phyloP scores from a whole-genome alignment of 2,329 filamentous ascomycete species.

The Pseudocercospora vitis region DNA sequence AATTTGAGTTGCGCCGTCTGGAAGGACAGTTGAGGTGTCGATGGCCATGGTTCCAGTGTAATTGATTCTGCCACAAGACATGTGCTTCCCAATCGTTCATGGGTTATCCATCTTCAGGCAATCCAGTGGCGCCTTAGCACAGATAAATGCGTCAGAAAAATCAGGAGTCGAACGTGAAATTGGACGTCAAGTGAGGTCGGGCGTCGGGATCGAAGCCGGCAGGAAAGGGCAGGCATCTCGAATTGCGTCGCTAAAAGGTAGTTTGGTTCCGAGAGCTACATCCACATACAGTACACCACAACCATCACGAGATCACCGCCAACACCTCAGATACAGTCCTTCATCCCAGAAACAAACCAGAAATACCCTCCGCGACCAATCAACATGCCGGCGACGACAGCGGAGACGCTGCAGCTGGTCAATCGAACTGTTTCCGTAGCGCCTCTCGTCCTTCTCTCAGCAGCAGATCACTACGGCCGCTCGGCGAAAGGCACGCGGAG shows the following conservation, averaged over 20 bases:
- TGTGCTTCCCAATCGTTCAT: neutral
- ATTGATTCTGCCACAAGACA: neutral
- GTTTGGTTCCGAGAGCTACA: neutral
- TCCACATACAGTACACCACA: neutral
- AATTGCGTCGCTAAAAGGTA: neutral
- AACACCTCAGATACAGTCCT: neutral
- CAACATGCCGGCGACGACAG: constrained; percentile 92
- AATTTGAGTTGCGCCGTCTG: neutral
- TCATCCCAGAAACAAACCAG: neutral
- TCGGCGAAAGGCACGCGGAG: constrained; percentile 83
- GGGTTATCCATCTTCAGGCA: neutral
- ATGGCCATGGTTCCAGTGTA: neutral
- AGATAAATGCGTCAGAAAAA: neutral
- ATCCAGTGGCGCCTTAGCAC: neutral
- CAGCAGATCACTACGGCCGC: constrained; percentile 96
- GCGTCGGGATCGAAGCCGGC: no score
- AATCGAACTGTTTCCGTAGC: constrained; percentile 95
- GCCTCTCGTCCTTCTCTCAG: constrained; percentile 94
- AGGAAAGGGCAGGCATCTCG: neutral
- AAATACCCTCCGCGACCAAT: neutral
- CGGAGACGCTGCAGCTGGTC: constrained; percentile 92
- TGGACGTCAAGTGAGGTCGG: constrained; percentile 3
- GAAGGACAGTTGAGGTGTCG: neutral
- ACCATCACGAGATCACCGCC: neutral
- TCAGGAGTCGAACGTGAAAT: constrained; percentile 1